Base-by-base conservation (phyloP, 2,329 filamentous ascomycete species). In the Aspergillus pseudotamarii region DNA sequence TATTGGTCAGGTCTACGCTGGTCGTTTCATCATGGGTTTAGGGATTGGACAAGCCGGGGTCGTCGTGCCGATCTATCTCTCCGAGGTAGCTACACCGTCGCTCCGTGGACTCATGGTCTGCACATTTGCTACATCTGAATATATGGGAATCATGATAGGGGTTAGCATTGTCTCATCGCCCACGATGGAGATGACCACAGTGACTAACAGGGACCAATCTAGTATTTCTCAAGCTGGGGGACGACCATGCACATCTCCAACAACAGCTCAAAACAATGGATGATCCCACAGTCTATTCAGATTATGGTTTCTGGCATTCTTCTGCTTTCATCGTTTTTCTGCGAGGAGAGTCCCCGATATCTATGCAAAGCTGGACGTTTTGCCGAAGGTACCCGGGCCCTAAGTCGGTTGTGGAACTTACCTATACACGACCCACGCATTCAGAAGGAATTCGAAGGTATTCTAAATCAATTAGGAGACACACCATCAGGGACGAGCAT, bases 41-140 rank as follows among this genome's bases (percentile, higher is more conserved):
- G 75, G 75, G 2, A 71, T 75, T 38, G 74, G 75, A 8, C 69
- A 75, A 36, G 87, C 92, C 1, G 93, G 93, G 0, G 93, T 97
- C 28, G 90, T 96, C 32, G 92, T 94, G 1, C 94, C 94, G 0
- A 84, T 97, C 10, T 97, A 96, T 81, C 93, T 97, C 71, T 92
- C 91, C 55, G 94, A 97, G 77, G 85, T 96, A 26, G 88, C 93
- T 0, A 93, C 93, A 1, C 86, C 86, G 0, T 79, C 83, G 16
- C 85, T 89, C 71, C 87, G 89, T 51, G 92, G 92, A 10, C 86
- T 94, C 53, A 38, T 71, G 36, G 66, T 69, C 5, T 62, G 61
- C 14, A 54, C 67, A 12, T 72, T 67, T 59, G 65, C 64, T 2
- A 59, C 64, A 26, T 69, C 64, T 3, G 69, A 68, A 43, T 71